Evolutionary conservation across 2,329 filamentous ascomycete species (phyloP), one percentile per base, ranked within the genome.

Genomic region (Zasmidium angulare): DNA sequence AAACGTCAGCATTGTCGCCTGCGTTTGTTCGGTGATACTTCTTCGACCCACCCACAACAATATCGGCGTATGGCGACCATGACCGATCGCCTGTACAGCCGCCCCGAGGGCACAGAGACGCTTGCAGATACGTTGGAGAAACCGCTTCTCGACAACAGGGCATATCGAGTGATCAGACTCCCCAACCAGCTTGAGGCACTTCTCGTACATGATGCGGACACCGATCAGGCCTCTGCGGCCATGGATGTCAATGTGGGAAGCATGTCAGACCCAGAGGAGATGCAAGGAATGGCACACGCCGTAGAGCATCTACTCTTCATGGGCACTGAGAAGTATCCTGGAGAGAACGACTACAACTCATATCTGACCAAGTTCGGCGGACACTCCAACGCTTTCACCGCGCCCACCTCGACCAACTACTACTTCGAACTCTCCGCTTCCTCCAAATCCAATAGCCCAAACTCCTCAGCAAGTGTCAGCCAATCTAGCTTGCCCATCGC

Each of bases 241-340:
- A 86, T 98, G 72, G 95, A 98, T 74, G 93, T 98, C 72, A 93
- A 96, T 75, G 93, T 97, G 36, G 95, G 95, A 62, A 96, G 91
- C 76, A 97, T 97, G 79, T 96, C 90, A 72, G 95, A 99, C 72
- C 86, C 90, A 65, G 85, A 89, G 65, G 90, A 92, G 68, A 92
- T 98, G 85, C 93, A 91, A 14, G 92, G 95, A 60, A 93, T 96
- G 85, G 93, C 93, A 54, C 95, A 98, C 79, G 93, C 92, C 6
- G 91, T 98, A 56, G 93, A 98, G 81, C 93, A 97, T 83, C 79
- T 97, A 65, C 80, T 99, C 22, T 99, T 99, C 79, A 98, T 99
- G 95, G 95, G 95, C 52, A 99, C 95, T 7, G 89, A 96, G 76
- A 99, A 98, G 85, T 99, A 95, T 71, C 95, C 95, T 0, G 85